A percentile compares a stretch with the other conserved stretches of the same genome.
These are phyloP conservation scores for Penicillium sp. DNA, from an alignment of 2,329 filamentous ascomycete species.

Conservation along the genomic window DNA sequence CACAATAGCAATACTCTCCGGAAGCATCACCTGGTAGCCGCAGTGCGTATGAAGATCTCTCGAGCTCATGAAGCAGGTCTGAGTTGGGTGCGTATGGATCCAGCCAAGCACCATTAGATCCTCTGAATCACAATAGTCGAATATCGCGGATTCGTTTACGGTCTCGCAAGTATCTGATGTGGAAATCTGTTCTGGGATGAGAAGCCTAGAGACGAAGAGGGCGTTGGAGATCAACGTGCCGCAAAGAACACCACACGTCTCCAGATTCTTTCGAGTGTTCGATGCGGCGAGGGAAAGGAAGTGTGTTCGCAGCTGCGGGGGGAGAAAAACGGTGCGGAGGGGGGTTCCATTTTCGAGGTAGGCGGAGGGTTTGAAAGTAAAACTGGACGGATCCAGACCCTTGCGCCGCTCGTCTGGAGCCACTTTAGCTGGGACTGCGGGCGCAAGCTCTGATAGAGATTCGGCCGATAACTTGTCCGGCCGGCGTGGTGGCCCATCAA, in stretches of 20 bases:
- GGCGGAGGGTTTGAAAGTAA: slow-evolving; percentile 81
- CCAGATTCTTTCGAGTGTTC: slow-evolving; percentile 82
- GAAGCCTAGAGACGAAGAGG: slow-evolving; percentile 83
- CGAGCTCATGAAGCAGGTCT: slow-evolving; percentile 97
- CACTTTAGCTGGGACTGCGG: slow-evolving; percentile 35
- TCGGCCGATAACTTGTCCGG: slow-evolving; percentile 33
- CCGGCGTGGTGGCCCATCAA: slow-evolving; percentile 26
- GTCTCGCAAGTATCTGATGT: slow-evolving; percentile 96
- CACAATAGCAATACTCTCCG: slow-evolving; percentile 95
- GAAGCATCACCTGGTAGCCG: slow-evolving; percentile 94
- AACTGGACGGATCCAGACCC: slow-evolving; percentile 56
- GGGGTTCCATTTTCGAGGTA: slow-evolving; percentile 89
- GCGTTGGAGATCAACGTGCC: slow-evolving; percentile 91
- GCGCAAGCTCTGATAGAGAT: slow-evolving; percentile 22
- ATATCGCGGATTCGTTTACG: slow-evolving; percentile 79
- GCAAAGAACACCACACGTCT: slow-evolving; percentile 94
- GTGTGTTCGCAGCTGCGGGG: slow-evolving; percentile 70
- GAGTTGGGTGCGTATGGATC: slow-evolving; percentile 97
- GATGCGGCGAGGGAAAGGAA: slow-evolving; percentile 76
- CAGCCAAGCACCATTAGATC: slow-evolving; percentile 88
- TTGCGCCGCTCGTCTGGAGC: slow-evolving; percentile 23
- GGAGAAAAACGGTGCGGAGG: slow-evolving; percentile 86
- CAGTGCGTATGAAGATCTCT: slow-evolving; percentile 91
- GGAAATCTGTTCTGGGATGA: slow-evolving; percentile 88
- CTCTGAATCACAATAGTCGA: slow-evolving; percentile 86